Evolutionary conservation across 1,139 yeast species (phyloP), one percentile per base, ranked within the genome.

Genomic region (Trichomonascaceae sp.): DNA sequence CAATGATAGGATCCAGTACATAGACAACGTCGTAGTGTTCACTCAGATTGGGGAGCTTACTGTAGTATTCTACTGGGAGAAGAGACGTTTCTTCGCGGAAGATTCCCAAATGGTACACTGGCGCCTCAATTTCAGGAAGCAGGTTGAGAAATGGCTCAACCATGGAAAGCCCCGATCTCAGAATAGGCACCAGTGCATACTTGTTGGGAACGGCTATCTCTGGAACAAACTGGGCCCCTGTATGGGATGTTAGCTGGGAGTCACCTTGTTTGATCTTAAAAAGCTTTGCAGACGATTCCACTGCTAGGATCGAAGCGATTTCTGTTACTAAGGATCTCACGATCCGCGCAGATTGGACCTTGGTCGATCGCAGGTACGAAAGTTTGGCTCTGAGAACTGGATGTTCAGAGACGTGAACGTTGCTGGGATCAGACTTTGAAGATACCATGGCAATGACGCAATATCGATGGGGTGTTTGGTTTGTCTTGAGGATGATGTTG

Each of bases 1-100:
- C 61, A 34, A 56, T 48, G 16, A 56, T 51, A 14, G 61, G 61
- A 33, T 56, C 61, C 13, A 56, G 38, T 9, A 56, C 50, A 40
- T 54, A 44, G 5, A 57, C 61, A 13, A 50, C 29, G 17, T 49
- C 52, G 28, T 36, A 41, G 8, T 44, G 42, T 16, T 33, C 36
- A 13, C 39, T 31, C 23, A 42, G 39, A 6, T 47, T 48, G 17
- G 57, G 57, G 26, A 56, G 48, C 39, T 54, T 54, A 43, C 55
- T 56, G 46, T 56, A 56, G 47, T 56, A 56, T 38, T 56, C 61
- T 15, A 56, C 54, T 6, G 61, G 59, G 13, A 50, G 43, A 17
- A 55, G 43, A 4, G 58, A 45, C 29, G 45, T 33, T 38, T 52
- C 47, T 34, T 56, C 61, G 3, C 61, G 46, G 40, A 47, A 56